A percentile compares a stretch with the other conserved stretches of the same genome.
Evolutionary conservation across 1,139 yeast genomes (phyloP).

Genomic region (Magnusiomyces sp.): DNA sequence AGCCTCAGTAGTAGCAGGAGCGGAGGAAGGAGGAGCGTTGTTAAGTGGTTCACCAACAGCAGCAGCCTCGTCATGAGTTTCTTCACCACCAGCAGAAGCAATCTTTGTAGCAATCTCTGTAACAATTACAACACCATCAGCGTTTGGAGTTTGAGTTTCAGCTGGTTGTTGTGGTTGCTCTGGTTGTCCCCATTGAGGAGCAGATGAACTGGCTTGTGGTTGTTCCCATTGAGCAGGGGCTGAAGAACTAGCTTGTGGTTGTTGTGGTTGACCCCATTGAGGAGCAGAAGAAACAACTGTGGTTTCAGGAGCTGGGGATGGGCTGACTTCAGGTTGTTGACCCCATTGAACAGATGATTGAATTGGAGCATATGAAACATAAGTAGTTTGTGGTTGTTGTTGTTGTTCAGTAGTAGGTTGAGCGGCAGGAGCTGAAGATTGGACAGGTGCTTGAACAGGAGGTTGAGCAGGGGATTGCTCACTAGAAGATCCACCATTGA

Average conservation of each 20-base stretch:
- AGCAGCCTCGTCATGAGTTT: not conserved
- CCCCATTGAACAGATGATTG: conserved; percentile 1
- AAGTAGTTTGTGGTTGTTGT: conserved; percentile 2
- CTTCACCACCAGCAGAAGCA: not conserved
- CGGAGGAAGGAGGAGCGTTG: not conserved
- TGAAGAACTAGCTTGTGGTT: conserved; percentile 8
- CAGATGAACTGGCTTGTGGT: not conserved
- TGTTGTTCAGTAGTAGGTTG: conserved; percentile 4
- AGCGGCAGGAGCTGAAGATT: conserved; percentile 13
- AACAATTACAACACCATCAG: conserved; percentile 12
- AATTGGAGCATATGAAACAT: conserved; percentile 12
- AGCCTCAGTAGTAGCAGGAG: no score
- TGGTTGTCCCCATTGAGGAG: not conserved
- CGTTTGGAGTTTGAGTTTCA: not conserved
- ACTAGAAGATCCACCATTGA: not conserved
- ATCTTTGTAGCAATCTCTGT: not conserved
- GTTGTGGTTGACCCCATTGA: conserved; percentile 6
- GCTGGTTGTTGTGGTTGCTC: not conserved
- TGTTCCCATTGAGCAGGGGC: conserved; percentile 1
- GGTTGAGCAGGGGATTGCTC: not conserved
- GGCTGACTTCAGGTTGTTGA: not conserved
- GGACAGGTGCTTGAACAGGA: not conserved
- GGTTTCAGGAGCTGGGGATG: not conserved
- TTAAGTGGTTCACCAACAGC: not conserved
- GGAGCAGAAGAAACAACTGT: conserved; percentile 4